A percentile compares a stretch with the other conserved stretches of the same genome.
Evolutionary conservation across 2,329 filamentous ascomycete genomes (phyloP).

Genomic region (Beauveria bassiana): DNA sequence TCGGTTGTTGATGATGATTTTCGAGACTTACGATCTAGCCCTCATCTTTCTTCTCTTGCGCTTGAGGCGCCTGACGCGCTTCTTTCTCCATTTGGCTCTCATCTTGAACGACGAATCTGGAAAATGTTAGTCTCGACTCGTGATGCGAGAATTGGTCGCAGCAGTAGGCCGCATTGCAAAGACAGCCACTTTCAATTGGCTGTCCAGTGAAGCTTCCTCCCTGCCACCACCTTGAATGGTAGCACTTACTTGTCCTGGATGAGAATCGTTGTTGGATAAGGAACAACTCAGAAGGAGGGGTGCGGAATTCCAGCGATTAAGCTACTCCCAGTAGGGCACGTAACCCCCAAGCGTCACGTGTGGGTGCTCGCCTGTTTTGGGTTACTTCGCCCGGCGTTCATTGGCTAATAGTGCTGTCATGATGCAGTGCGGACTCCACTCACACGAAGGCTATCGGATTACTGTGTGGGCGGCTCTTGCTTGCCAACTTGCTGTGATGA

Average conservation of each 20-base stretch:
- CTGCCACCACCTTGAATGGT: neutral
- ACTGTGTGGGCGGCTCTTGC: neutral
- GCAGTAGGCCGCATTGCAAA: neutral
- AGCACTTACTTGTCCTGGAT: conserved; percentile 34
- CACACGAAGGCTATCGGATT: neutral
- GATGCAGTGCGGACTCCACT: neutral
- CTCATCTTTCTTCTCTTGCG: conserved; percentile 99
- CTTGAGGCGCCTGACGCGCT: conserved; percentile 98
- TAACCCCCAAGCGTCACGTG: conserved; percentile 30
- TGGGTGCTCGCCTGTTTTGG: conserved; percentile 7
- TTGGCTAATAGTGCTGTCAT: neutral
- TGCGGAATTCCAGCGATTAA: conserved; percentile 23
- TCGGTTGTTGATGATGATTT: neutral
- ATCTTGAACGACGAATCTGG: conserved; percentile 46
- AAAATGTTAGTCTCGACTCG: conserved; percentile 16
- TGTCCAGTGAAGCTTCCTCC: neutral
- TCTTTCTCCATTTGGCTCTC: conserved; percentile 99
- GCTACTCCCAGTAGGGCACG: conserved; percentile 28
- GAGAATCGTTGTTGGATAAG: conserved; percentile 39
- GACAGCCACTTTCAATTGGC: neutral
- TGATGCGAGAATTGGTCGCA: neutral
- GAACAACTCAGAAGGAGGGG: conserved; percentile 26
- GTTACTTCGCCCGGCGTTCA: neutral
- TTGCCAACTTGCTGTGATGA: neutral
- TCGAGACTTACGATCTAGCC: conserved; percentile 77